Base-by-base conservation (phyloP, 371 early-diverging fungal species). In the Mortierella sp. region DNA sequence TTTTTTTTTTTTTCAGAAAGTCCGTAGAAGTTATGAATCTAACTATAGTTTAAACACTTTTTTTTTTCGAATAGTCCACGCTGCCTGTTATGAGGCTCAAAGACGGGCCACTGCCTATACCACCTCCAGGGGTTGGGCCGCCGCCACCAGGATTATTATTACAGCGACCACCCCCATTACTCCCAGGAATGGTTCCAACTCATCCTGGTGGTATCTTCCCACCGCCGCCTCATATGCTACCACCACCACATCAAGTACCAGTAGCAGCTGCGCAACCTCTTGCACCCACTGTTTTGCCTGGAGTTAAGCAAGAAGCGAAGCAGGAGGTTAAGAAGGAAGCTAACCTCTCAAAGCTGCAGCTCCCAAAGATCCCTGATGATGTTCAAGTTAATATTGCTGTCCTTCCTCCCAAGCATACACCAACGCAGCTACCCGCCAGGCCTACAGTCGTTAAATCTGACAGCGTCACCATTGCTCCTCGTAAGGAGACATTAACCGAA, bases 51-150 rank as follows among this genome's bases (percentile, higher is more conserved):
- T 28, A 9, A 11, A 10, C 28, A 32, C 4, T 35, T 35, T 35
- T 35, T 35, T 35, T 35, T 35, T 35, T 35, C 49, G 16, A 30
- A 28, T 64, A 64, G 40, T 26, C 76, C n/a, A 62, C 83, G 37
- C 22, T 81, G 39, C 73, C 72, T 12, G 57, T 63, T n/a, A 55
- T 81, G 73, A 66, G 76, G 16, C 62, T 76, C 18, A 72, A 73
- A 45, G 72, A 68, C 8, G 83, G 83, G 26, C 76, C 76, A 22
- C 61, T 81, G 11, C 83, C 83, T 43, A 69, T 76, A 30, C 83
- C 83, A 2, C 83, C 83, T 9, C 83, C 83, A 59, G 83, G 83
- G 37, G 83, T 73, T 16, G 76, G 76, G 11, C 77, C 73, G 32
- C 83, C 83, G 5, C 83, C 83, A 47, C 83, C 83, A n/a, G 76